A percentile compares a stretch with the other conserved stretches of the same genome.
These are phyloP conservation scores for Gossypium laxum DNA, from an alignment of 441 rosid genomes.

Conservation along the genomic window DNA sequence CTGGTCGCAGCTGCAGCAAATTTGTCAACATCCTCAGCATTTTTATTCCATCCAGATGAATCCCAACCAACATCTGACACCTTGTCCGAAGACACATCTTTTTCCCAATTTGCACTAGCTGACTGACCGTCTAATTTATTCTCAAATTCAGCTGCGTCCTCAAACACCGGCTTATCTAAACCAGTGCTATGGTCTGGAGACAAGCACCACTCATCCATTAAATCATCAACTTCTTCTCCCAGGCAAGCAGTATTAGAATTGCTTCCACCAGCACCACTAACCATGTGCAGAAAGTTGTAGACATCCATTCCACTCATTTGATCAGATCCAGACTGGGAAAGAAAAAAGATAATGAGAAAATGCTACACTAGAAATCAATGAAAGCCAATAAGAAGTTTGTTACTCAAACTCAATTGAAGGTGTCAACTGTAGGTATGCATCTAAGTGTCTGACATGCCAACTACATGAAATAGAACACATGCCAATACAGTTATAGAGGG, in stretches of 20 bases:
- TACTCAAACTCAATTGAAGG: not conserved
- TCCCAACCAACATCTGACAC: slow-evolving; percentile 22
- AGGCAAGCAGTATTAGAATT: slow-evolving; percentile 45
- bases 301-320: slow-evolving; percentile 44
- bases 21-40: slow-evolving; percentile 12
- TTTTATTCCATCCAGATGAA: slow-evolving; percentile 15
- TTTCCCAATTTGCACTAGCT: slow-evolving; percentile 36
- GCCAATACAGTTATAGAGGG: not conserved
- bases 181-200: slow-evolving; percentile 55
- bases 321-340: slow-evolving; percentile 42
- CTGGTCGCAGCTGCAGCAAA: not conserved
- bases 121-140: slow-evolving; percentile 12
- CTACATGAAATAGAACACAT: not conserved
- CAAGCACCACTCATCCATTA: slow-evolving; percentile 51
- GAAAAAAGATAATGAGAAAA: slow-evolving; percentile 9
- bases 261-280: slow-evolving; percentile 30
- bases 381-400: not conserved
- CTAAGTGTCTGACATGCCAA: not conserved
- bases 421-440: not conserved
- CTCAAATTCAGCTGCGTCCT: slow-evolving; percentile 44
- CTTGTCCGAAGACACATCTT: slow-evolving; percentile 11
- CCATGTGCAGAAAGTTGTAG: slow-evolving; percentile 70
- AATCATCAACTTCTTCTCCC: slow-evolving; percentile 61
- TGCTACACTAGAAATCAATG: not conserved
- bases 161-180: slow-evolving; percentile 52